Base-by-base conservation (phyloP, 305 asterid species). In the Fraxinus sp. region DNA sequence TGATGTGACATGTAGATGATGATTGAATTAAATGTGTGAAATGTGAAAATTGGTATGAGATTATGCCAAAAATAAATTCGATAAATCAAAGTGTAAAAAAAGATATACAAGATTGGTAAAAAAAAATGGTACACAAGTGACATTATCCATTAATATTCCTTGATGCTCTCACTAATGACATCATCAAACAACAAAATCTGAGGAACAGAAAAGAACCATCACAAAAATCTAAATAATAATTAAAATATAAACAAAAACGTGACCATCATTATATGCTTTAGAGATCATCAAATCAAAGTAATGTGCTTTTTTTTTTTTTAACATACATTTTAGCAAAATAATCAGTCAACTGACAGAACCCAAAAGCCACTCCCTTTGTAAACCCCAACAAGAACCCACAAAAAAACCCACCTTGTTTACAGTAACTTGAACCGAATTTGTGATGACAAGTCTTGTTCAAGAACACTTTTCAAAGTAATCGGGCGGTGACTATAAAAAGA, bases 291-390 rank as follows among this genome's bases (percentile, higher is more conserved):
- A 55, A 66, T 6, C 37, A 43, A 43, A 73, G 7, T 33, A 68
- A 68, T 22, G 11, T 26, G 36, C 73, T 36, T 20, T 13, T 13
- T 46, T 3, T 46, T 11, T 11, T 13, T 32, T 49, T 64, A 72
- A 52, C 75, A 46, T 37, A 75, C 59, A 82, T 14, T 37, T 70
- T 20, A 39, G 75, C 57, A 72, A 86, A 77, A 84, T 39, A 68
- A 39, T 62, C 9, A 72, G 84, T 79, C 87, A 85, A 87, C 75
- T 86, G 90, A 90, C 93, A 91, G 28, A 86, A 88, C 91, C 98
- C 97, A 88, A 73, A 89, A 85, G 91, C 90, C 90, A 86, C 97
- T n/a, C n/a, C n/a, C n/a, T n/a, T n/a, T 87, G 92, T 90, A 79
- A 87, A 87, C 81, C 75, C 86, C 86, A 87, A 84, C 90, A 84